Percentiles rank a stretch among this genome's conserved stretches.
phyloP scores from a whole-genome alignment of 2,329 filamentous ascomycete genomes.

The Aureobasidium sp. region DNA sequence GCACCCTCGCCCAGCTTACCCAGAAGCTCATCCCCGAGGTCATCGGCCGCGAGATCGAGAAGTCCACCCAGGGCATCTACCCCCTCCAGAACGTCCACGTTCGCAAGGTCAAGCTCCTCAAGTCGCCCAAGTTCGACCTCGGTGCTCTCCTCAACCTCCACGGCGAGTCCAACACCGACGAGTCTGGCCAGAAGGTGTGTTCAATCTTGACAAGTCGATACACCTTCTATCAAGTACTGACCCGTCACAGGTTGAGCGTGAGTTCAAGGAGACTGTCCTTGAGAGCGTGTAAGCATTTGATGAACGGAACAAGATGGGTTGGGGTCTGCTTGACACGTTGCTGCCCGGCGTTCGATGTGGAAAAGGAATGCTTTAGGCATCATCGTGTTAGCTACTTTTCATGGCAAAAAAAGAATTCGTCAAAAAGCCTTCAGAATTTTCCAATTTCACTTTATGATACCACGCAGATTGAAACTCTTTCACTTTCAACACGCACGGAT shows the following conservation, averaged over 20 bases:
- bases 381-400: conserved; percentile 20
- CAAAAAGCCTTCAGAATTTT: conserved; percentile 14
- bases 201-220: not conserved
- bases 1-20: conserved; percentile 92
- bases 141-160: conserved; percentile 93
- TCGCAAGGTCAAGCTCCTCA: conserved; percentile 99
- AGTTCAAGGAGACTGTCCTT: conserved; percentile 98
- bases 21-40: conserved; percentile 99
- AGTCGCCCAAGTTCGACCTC: conserved; percentile 98
- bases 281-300: conserved; percentile 70
- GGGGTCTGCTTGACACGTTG: conserved; percentile 17
- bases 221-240: not conserved
- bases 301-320: conserved; percentile 18
- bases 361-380: conserved; percentile 19
- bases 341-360: conserved; percentile 19
- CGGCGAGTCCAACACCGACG: conserved; percentile 93
- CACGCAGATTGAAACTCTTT: not conserved
- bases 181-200: conserved; percentile 88
- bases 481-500: not conserved
- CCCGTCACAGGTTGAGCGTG: conserved; percentile 56
- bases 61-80: conserved; percentile 98
- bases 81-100: conserved; percentile 99
- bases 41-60: conserved; percentile 99
- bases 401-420: conserved; percentile 20
- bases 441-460: conserved; percentile 16